Percentiles rank a stretch among this genome's conserved stretches.
Evolutionary conservation across 140 eudicot genomes (phyloP).

Genomic region (Anethum foeniculum): DNA sequence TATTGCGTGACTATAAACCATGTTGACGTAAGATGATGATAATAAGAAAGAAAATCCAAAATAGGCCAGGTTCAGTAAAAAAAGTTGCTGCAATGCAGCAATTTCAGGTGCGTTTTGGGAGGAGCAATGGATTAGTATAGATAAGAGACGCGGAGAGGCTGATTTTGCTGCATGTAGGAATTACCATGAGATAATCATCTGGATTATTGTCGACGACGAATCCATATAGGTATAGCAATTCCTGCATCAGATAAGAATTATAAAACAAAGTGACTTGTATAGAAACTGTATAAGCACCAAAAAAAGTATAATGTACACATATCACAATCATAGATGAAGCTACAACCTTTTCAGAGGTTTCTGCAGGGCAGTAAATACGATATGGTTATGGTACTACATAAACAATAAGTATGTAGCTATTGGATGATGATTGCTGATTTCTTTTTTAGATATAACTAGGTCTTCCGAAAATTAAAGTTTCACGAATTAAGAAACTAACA

Average conservation of each 20-base stretch:
- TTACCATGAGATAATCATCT: constrained; percentile 96
- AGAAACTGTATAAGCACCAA: neutral
- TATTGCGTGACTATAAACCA: constrained; percentile 6
- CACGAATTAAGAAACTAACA: neutral
- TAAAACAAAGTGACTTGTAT: neutral
- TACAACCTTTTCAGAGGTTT: neutral
- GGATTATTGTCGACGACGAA: constrained; percentile 76
- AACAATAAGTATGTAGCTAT: constrained; percentile 1
- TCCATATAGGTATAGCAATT: constrained; percentile 87
- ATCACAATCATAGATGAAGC: neutral
- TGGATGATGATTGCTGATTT: neutral
- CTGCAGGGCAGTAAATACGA: neutral
- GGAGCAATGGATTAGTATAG: neutral
- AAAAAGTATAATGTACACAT: neutral
- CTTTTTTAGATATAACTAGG: neutral
- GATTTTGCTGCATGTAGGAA: neutral
- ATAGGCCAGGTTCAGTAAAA: constrained; percentile 15
- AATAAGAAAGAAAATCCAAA: constrained; percentile 1
- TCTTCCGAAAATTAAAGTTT: neutral
- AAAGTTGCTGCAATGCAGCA: neutral
- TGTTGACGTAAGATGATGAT: constrained; percentile 13
- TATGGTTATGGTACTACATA: neutral
- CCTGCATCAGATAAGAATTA: constrained; percentile 46
- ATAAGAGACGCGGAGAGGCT: constrained; percentile 2
- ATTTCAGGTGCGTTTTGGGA: neutral